Percentiles rank a stretch among this genome's conserved stretches.
Conservation (phyloP, 192 early-diverging fungal genomes). For the Tieghemiomyces parasiticus region DNA sequence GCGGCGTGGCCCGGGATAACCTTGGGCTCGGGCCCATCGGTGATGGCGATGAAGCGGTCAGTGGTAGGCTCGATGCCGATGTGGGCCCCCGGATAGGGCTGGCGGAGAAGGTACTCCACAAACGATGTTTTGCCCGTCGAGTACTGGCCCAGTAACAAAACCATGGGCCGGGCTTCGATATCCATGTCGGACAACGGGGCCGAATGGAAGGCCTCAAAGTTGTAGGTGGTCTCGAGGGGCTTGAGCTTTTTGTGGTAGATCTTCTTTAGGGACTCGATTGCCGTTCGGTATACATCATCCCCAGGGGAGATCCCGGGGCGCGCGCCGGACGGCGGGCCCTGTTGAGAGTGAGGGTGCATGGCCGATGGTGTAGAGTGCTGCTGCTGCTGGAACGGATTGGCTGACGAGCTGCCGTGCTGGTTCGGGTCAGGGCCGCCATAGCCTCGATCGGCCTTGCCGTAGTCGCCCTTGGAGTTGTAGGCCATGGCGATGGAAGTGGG, state of each 20-base stretch:
- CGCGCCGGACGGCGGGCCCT: too few species aligned
- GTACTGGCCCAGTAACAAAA: constrained; percentile 77
- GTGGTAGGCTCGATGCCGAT: constrained; percentile 81
- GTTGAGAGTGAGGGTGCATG: too few species aligned
- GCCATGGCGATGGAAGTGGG: too few species aligned
- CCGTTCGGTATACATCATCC: constrained; percentile 36
- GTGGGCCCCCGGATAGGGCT: constrained; percentile 67
- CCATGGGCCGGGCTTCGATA: constrained; percentile 76
- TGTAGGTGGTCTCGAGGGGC: constrained; percentile 52
- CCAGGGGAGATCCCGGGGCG: too few species aligned
- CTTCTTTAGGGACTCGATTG: constrained; percentile 49
- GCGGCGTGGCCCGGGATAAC: constrained; percentile 82
- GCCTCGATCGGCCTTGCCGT: too few species aligned
- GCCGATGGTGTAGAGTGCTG: too few species aligned
- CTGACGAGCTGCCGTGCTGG: too few species aligned
- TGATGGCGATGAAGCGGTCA: constrained; percentile 74
- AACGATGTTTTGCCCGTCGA: constrained; percentile 80
- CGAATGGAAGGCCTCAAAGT: constrained; percentile 71
- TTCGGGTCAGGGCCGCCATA: too few species aligned
- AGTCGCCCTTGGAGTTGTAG: too few species aligned
- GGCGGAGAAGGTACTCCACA: constrained; percentile 57
- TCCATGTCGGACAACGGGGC: constrained; percentile 64
- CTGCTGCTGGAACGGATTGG: too few species aligned
- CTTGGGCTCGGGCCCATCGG: constrained; percentile 52
- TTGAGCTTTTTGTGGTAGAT: constrained; percentile 56